phyloP scores from a whole-genome alignment of 805 yeast species.

The Starmerella floricola region DNA sequence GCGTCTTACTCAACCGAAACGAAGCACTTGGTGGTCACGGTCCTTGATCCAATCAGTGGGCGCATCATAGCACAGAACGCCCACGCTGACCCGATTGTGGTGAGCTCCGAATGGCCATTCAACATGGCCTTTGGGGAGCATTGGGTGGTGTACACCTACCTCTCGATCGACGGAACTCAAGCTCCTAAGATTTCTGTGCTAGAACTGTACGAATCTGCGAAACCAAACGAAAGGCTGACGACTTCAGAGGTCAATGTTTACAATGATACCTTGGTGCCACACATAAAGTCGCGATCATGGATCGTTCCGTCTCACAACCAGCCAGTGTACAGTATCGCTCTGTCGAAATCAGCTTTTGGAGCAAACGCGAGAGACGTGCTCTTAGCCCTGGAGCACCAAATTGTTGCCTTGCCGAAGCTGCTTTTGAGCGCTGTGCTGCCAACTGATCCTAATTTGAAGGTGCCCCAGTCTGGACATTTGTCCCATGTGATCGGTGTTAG shows the following conservation, averaged over 20 bases:
- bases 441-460: constrained; percentile 41
- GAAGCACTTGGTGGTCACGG: constrained; percentile 34
- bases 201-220: constrained; percentile 63
- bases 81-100: constrained; percentile 34
- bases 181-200: constrained; percentile 52
- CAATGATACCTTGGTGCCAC: constrained; percentile 34
- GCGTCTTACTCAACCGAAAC: constrained; percentile 32
- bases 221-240: constrained; percentile 37
- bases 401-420: constrained; percentile 58
- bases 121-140: constrained; percentile 62
- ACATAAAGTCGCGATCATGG: constrained; percentile 44
- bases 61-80: constrained; percentile 37
- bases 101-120: constrained; percentile 35
- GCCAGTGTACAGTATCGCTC: constrained; percentile 38
- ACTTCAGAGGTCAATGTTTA: constrained; percentile 29
- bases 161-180: constrained; percentile 37
- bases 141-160: constrained; percentile 64
- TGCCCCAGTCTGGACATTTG: constrained; percentile 46
- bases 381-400: constrained; percentile 44
- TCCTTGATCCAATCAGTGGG: constrained; percentile 65
- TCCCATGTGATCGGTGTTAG: constrained; percentile 40
- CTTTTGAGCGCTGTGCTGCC: constrained; percentile 60
- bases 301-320: constrained; percentile 39
- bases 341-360: constrained; percentile 51
- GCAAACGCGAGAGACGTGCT: constrained; percentile 58